phyloP scores from a whole-genome alignment of 2,329 filamentous ascomycete species.

The Aureobasidium pullulans region DNA sequence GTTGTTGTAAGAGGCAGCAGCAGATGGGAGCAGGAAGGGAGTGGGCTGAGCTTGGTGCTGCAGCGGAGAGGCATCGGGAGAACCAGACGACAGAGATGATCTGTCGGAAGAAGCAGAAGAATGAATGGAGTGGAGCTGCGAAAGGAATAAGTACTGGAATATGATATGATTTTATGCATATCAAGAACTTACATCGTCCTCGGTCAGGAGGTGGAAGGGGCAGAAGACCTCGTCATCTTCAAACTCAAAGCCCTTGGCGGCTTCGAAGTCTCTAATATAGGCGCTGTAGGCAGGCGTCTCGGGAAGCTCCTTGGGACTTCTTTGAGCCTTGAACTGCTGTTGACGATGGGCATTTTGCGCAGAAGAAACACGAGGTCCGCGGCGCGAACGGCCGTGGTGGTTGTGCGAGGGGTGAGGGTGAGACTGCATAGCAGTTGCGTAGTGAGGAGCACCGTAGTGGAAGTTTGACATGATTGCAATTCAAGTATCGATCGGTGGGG shows the following conservation, averaged over 20 bases:
- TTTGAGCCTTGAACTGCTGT: slow-evolving; percentile 62
- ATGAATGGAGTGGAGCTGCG: slow-evolving; percentile 81
- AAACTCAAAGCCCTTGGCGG: slow-evolving; percentile 85
- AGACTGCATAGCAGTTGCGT: slow-evolving; percentile 42
- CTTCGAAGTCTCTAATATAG: slow-evolving; percentile 84
- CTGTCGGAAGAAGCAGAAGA: slow-evolving; percentile 76
- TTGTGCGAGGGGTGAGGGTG: slow-evolving; percentile 58
- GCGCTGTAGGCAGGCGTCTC: slow-evolving; percentile 68
- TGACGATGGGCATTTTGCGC: slow-evolving; percentile 80
- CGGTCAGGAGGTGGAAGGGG: slow-evolving; percentile 75
- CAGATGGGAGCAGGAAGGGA: slow-evolving; percentile 64
- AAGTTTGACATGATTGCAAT: slow-evolving; percentile 40
- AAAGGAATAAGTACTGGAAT: neutral
- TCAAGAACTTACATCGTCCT: slow-evolving; percentile 66
- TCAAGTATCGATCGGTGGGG: slow-evolving; percentile 9
- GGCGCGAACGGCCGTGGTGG: slow-evolving; percentile 78
- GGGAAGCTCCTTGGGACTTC: slow-evolving; percentile 77
- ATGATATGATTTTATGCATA: neutral
- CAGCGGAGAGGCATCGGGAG: slow-evolving; percentile 82
- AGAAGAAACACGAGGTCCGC: slow-evolving; percentile 71
- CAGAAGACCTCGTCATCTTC: slow-evolving; percentile 97
- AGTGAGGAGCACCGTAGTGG: slow-evolving; percentile 41
- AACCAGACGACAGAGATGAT: slow-evolving; percentile 89
- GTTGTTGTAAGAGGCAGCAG: slow-evolving; percentile 42
- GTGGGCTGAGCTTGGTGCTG: slow-evolving; percentile 71